Conservation (phyloP, 164 flowering plant species). For the Akebia trifoliata region DNA sequence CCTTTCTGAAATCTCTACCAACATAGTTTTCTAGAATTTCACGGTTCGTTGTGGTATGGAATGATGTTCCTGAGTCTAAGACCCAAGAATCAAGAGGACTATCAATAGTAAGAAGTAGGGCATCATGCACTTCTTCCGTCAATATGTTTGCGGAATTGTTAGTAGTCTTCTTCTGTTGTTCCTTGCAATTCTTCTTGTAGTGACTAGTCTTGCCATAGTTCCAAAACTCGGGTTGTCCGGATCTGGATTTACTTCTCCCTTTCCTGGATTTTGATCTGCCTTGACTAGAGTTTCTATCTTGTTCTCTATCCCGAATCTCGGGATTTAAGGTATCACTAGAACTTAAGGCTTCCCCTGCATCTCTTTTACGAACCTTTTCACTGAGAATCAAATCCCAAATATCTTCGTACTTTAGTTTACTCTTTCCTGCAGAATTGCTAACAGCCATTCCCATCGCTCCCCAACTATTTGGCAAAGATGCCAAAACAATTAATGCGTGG, state of each 20-base stretch:
- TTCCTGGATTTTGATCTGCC: conserved; percentile 6
- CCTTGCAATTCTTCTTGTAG: not conserved
- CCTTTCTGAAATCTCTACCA: not conserved
- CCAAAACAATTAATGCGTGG: too few species aligned
- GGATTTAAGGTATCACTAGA: not conserved
- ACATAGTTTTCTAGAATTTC: conserved; percentile 6
- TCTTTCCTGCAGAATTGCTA: too few species aligned
- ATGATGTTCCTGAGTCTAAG: conserved; percentile 12
- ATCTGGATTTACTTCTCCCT: not conserved
- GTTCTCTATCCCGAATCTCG: not conserved
- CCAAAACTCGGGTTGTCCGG: conserved; percentile 6
- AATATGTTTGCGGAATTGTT: not conserved
- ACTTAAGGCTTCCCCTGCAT: not conserved
- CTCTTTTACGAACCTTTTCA: too few species aligned
- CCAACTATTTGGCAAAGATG: not conserved
- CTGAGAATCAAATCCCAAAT: too few species aligned
- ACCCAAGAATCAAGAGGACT: not conserved
- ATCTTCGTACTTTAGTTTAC: too few species aligned
- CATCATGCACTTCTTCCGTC: not conserved
- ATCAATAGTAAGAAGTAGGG: not conserved
- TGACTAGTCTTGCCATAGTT: conserved; percentile 8
- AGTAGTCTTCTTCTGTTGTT: not conserved
- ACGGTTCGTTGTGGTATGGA: not conserved
- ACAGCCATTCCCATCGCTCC: too few species aligned
- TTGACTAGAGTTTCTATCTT: not conserved